phyloP scores from a whole-genome alignment of 169 alveolate species.

The Plasmodium knowlesi region DNA sequence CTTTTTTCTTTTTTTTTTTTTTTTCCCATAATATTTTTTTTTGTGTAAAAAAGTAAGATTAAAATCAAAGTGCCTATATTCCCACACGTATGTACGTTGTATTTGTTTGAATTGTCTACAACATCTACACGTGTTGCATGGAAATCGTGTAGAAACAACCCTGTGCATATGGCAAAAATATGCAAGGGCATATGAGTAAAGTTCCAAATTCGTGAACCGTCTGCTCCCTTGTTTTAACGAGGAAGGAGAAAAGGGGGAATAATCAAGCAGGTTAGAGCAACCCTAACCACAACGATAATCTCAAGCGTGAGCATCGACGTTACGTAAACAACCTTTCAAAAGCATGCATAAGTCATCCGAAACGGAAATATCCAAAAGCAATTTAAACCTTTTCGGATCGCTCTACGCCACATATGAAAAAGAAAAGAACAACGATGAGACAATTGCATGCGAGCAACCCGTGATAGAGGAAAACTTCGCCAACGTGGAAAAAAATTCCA shows the following conservation, averaged over 20 bases:
- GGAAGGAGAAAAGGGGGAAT: not conserved
- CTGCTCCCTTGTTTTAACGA: not conserved
- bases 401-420: constrained; percentile 45
- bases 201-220: not conserved
- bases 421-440: constrained; percentile 15
- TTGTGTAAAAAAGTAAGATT: not conserved
- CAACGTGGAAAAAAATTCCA: not conserved
- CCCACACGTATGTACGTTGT: not conserved
- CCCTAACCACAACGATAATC: not conserved
- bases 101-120: not conserved
- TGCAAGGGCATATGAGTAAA: not conserved
- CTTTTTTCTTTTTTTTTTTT: not conserved
- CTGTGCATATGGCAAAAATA: not conserved
- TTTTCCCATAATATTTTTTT: not conserved
- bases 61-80: not conserved
- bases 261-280: not conserved
- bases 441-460: not conserved
- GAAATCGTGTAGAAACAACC: not conserved
- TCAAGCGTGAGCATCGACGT: not conserved
- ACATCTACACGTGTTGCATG: not conserved
- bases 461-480: not conserved
- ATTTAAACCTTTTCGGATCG: constrained; percentile 33
- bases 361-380: constrained; percentile 36
- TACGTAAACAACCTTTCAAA: not conserved
- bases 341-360: constrained; percentile 34